Conservation (phyloP, 1,139 yeast species). For the Yamadazyma atmosphaerica region DNA sequence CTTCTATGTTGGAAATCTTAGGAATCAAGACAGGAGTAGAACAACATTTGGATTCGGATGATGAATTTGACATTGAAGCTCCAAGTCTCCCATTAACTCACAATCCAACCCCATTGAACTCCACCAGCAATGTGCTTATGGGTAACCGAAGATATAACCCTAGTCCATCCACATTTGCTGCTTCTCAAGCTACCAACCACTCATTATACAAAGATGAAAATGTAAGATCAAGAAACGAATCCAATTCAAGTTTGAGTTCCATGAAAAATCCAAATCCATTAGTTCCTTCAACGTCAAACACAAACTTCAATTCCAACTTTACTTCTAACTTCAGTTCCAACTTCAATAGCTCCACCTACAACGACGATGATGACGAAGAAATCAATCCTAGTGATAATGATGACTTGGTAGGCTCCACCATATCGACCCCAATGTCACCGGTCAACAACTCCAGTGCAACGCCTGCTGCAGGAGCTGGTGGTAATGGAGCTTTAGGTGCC, state of each 20-base stretch:
- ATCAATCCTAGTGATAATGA: slow-evolving; percentile 36
- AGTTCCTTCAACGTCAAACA: slow-evolving; percentile 3
- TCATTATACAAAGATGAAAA: slow-evolving; percentile 17
- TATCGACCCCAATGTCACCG: slow-evolving; percentile 3
- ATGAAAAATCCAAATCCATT: slow-evolving; percentile 2
- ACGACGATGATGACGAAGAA: slow-evolving; percentile 35
- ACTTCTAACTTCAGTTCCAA: slow-evolving; percentile 1
- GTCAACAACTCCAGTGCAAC: slow-evolving; percentile 2
- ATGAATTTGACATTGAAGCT: slow-evolving; percentile 92
- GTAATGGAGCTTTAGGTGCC: slow-evolving; percentile 40
- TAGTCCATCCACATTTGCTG: slow-evolving; percentile 6
- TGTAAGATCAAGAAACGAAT: slow-evolving; percentile 27
- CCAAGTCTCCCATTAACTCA: slow-evolving; percentile 42
- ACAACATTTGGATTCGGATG: slow-evolving; percentile 76
- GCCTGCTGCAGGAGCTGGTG: slow-evolving; percentile 6
- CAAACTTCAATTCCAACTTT: slow-evolving; percentile 8
- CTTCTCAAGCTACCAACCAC: slow-evolving; percentile 7
- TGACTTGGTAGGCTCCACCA: slow-evolving; percentile 24
- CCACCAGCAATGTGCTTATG: slow-evolving; percentile 17
- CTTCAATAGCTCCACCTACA: not conserved
- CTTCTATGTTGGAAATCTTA: slow-evolving; percentile 93
- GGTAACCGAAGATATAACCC: slow-evolving; percentile 37
- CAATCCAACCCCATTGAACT: slow-evolving; percentile 15
- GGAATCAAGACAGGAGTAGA: slow-evolving; percentile 91
- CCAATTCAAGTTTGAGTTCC: slow-evolving; percentile 24